Base-by-base conservation (phyloP, 139 green algal genomes). In the Volvox africanus region DNA sequence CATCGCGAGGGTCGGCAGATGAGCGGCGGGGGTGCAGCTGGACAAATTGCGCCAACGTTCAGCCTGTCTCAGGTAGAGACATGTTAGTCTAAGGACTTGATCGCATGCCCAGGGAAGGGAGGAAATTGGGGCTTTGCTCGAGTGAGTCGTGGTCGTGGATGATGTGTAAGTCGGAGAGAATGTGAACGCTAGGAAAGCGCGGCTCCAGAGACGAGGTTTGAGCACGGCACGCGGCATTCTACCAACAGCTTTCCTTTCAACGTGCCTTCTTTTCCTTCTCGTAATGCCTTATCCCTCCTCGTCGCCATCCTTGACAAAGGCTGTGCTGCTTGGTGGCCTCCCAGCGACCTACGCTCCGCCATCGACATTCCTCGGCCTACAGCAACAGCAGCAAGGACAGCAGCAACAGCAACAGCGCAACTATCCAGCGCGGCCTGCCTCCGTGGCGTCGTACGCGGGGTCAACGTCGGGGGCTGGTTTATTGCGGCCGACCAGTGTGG, bases 361-460 rank as follows among this genome's bases (percentile, higher is more conserved):
- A 17, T 32, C 80, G 36, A 33, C 30, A 19, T 2, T 32, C 61
- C 61, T 61, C 30, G 24, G 50, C n/a, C 5, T 75, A 0, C 80
- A 86, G 50, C 80, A 86, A 24, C 80, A 28, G 50, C 80, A 86
- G 28, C 80, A 86, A 26, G 50, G 37, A n/a, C 81, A 65, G 50
- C 80, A 86, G 24, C 80, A 86, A 55, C 80, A 86, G 50, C 80
- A 71, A 24, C 76, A 82, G 17, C 61, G 44, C 21, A 36, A n/a
- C 24, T 68, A 33, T 17, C 78, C 78, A 24, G 50, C n/a, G 30
- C 82, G 82, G 65, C 82, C 65, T 12, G 35, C 24, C 21, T 88
- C 82, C 18, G 82, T 69, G 5, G 24, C 65, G 33, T 88, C 82
- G 0, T 88, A 80, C 33, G 17, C 36, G 13, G 62, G 30, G 14